These are phyloP conservation scores for Diutina sp. DNA, from an alignment of 1,139 yeast genomes.

Conservation along the genomic window DNA sequence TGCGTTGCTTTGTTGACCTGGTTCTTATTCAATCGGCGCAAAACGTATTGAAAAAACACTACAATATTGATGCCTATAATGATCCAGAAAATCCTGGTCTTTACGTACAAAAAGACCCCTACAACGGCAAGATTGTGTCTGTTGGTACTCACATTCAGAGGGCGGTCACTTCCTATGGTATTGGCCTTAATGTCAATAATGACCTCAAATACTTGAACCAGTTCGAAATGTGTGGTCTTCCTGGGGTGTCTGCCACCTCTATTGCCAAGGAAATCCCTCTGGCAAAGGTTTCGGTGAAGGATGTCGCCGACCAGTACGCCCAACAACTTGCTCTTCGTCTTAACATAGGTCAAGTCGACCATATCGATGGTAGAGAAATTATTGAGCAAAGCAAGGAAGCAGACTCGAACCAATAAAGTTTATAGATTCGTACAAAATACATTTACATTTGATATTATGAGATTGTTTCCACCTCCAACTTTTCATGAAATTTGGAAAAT, in stretches of 20 bases:
- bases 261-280: slow-evolving; percentile 14
- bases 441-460: neutral
- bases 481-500: too few relatives aligned
- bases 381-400: neutral
- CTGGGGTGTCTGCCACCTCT: slow-evolving; percentile 35
- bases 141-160: slow-evolving; percentile 82
- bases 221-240: slow-evolving; percentile 79
- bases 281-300: slow-evolving; percentile 4
- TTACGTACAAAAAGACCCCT: slow-evolving; percentile 42
- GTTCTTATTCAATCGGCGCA: slow-evolving; percentile 56
- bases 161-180: slow-evolving; percentile 80
- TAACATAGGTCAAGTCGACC: slow-evolving; percentile 20
- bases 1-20: slow-evolving; percentile 63
- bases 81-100: slow-evolving; percentile 64
- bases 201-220: slow-evolving; percentile 60
- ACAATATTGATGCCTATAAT: slow-evolving; percentile 4
- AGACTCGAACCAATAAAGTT: neutral
- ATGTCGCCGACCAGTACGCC: neutral
- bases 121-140: slow-evolving; percentile 62
- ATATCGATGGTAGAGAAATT: slow-evolving; percentile 20
- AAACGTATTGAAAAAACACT: slow-evolving; percentile 27
- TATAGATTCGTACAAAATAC: neutral
- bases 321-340: neutral
- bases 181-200: slow-evolving; percentile 69
- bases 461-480: too few relatives aligned